Evolutionary conservation across 2,329 filamentous ascomycete genomes (phyloP).

Genomic region (Cladosporium velox): DNA sequence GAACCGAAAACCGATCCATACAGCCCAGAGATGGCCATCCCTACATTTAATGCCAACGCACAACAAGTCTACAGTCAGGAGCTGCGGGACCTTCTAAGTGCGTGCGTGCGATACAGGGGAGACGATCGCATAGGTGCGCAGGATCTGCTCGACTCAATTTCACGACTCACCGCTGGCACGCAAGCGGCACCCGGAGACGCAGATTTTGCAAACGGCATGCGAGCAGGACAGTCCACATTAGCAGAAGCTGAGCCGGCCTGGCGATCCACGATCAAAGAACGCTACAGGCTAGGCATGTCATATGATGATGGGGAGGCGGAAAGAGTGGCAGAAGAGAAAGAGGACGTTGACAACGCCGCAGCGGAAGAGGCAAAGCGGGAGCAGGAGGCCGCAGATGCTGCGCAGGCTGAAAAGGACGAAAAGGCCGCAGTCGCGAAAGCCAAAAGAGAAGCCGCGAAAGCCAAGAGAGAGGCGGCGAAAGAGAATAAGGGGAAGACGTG

Average conservation of each 20-base stretch:
- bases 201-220: background rate
- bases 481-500: background rate
- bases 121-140: background rate
- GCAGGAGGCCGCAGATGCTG: background rate
- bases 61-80: background rate
- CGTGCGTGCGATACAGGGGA: background rate
- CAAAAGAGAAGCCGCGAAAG: background rate
- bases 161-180: background rate
- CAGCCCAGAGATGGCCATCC: background rate
- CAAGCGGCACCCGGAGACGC: no score
- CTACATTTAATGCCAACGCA: conserved; percentile 1
- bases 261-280: background rate
- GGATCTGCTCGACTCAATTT: background rate
- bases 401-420: background rate
- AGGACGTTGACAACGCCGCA: background rate
- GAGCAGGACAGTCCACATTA: background rate
- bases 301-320: background rate
- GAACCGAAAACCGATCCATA: background rate
- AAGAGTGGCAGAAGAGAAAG: background rate
- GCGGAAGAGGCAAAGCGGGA: background rate
- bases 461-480: background rate
- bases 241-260: background rate
- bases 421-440: background rate
- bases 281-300: background rate
- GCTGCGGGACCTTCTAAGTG: background rate